Evolutionary conservation across 495 filamentous ascomycete species (phyloP).

Genomic region (Rusavskia elegans): DNA sequence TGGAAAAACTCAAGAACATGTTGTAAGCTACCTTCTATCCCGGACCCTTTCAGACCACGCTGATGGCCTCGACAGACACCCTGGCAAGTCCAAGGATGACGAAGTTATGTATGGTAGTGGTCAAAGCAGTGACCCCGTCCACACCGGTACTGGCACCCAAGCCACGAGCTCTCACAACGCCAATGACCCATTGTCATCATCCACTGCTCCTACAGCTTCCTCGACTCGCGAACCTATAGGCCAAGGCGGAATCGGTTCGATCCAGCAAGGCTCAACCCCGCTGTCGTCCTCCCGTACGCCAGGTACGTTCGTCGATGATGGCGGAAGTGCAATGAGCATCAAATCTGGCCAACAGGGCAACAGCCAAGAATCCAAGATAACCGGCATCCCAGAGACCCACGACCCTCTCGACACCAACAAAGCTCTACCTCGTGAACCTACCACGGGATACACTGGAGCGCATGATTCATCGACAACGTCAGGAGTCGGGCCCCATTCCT

Average conservation of each 20-base stretch:
- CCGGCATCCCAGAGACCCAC: constrained; percentile 17
- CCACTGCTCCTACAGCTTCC: not conserved
- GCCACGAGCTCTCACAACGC: constrained; percentile 4
- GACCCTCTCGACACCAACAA: constrained; percentile 26
- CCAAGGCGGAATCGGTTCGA: constrained; percentile 8
- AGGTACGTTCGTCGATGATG: constrained; percentile 13
- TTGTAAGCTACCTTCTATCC: constrained; percentile 20
- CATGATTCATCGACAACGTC: constrained; percentile 7
- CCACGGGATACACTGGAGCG: constrained; percentile 9
- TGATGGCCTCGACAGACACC: constrained; percentile 14
- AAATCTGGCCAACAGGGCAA: constrained; percentile 29
- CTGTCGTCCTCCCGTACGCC: constrained; percentile 10
- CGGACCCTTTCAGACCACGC: not conserved
- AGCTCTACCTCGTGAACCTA: constrained; percentile 26
- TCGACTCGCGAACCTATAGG: constrained; percentile 9
- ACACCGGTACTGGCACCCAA: constrained; percentile 9
- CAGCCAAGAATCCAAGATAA: constrained; percentile 6
- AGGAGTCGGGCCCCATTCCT: constrained; percentile 22
- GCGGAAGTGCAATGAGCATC: constrained; percentile 27
- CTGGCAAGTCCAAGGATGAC: constrained; percentile 27
- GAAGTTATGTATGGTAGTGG: constrained; percentile 20
- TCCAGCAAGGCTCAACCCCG: not conserved
- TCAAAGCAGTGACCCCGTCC: constrained; percentile 15
- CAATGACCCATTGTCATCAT: constrained; percentile 4
- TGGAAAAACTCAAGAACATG: constrained; percentile 23